Conservation (phyloP, 2,329 filamentous ascomycete genomes). For the Aspergillus sp. region DNA sequence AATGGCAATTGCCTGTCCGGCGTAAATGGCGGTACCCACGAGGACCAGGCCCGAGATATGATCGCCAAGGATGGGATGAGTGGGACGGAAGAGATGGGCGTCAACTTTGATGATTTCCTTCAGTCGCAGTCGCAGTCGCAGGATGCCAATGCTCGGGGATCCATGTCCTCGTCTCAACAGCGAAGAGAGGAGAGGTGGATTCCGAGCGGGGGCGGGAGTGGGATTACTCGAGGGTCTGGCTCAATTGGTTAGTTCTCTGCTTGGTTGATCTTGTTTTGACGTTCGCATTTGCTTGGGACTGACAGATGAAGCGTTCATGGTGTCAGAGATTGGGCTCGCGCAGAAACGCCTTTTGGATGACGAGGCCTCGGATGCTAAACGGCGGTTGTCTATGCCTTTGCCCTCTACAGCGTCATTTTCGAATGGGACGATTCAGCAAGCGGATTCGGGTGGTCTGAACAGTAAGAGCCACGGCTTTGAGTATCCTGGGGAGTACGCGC, state of each 20-base stretch:
- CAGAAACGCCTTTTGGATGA: conserved; percentile 26
- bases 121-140: conserved; percentile 17
- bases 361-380: conserved; percentile 10
- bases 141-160: conserved; percentile 6
- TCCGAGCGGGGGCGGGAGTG: conserved; percentile 19
- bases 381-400: conserved; percentile 7
- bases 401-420: not conserved
- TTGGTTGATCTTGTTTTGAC: not conserved
- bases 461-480: not conserved
- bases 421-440: no score
- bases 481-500: not conserved
- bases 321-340: conserved; percentile 27
- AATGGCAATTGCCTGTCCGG: not conserved
- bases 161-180: conserved; percentile 24
- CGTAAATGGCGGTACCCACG: not conserved
- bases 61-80: not conserved
- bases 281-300: not conserved
- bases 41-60: conserved; percentile 3
- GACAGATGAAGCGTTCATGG: conserved; percentile 20
- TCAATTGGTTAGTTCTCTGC: conserved; percentile 21
- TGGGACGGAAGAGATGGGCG: conserved; percentile 15
- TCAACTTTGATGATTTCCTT: conserved; percentile 34
- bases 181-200: conserved; percentile 30
- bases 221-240: not conserved
- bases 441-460: not conserved